These are phyloP conservation scores for Colletotrichum gloeosporioides DNA, from an alignment of 2,329 filamentous ascomycete genomes.

Conservation along the genomic window DNA sequence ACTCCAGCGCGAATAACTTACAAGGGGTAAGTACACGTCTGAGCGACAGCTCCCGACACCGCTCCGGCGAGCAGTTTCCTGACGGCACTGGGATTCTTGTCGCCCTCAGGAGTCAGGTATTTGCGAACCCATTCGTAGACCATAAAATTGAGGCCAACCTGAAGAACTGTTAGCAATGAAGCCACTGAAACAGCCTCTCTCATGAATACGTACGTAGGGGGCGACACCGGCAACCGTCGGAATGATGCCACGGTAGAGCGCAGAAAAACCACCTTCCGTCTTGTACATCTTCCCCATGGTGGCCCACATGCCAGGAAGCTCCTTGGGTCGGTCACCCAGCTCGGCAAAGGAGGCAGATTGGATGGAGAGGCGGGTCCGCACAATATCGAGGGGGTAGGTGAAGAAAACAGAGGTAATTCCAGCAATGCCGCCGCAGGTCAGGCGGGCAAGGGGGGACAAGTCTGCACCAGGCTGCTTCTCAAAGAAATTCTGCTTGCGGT, in stretches of 20 bases:
- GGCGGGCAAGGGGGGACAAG: conserved; percentile 74
- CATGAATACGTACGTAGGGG: conserved; percentile 72
- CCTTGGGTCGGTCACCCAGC: conserved; percentile 66
- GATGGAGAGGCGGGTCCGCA: conserved; percentile 93
- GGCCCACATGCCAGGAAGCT: conserved; percentile 90
- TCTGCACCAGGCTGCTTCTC: conserved; percentile 77
- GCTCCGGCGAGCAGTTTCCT: conserved; percentile 91
- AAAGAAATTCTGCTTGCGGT: conserved; percentile 67
- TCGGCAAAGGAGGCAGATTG: conserved; percentile 94
- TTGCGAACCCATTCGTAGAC: conserved; percentile 89
- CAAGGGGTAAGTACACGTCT: conserved; percentile 99
- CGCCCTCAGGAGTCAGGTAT: conserved; percentile 85
- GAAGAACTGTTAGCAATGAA: conserved; percentile 17
- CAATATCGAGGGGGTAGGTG: conserved; percentile 97
- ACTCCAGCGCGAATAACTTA: conserved; percentile 54
- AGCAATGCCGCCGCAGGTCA: conserved; percentile 89
- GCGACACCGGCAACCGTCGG: conserved; percentile 95
- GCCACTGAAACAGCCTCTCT: background rate
- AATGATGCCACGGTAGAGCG: conserved; percentile 92
- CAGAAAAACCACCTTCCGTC: conserved; percentile 82
- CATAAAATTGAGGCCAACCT: conserved; percentile 98
- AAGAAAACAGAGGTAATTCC: conserved; percentile 94
- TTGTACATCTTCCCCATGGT: conserved; percentile 87
- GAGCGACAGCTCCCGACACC: conserved; percentile 93
- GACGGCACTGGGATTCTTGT: conserved; percentile 78